phyloP scores from a whole-genome alignment of 139 green algal species.

The Trebouxia sp. region DNA sequence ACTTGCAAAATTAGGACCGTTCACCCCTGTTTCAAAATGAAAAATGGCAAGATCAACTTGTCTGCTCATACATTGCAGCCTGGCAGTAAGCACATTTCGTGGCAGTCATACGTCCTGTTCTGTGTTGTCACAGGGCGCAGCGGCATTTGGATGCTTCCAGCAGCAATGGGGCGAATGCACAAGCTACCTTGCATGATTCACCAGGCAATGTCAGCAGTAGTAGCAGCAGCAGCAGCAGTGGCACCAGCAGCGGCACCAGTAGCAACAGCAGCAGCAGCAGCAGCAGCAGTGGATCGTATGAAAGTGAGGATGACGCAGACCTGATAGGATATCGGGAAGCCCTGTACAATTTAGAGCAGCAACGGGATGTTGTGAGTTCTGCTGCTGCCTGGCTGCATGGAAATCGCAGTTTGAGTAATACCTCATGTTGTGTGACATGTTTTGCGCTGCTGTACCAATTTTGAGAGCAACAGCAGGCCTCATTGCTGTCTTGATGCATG shows the following conservation, averaged over 20 bases:
- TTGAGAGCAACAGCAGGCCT: background rate
- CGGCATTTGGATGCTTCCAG: too few species aligned
- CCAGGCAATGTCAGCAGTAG: background rate
- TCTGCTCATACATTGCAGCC: too few species aligned
- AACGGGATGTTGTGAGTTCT: slow-evolving; percentile 36
- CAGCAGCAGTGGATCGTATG: slow-evolving; percentile 30
- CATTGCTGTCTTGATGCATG: background rate
- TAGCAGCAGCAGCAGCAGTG: background rate
- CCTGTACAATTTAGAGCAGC: slow-evolving; percentile 42
- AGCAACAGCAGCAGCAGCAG: slow-evolving; percentile 5
- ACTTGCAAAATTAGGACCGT: too few species aligned
- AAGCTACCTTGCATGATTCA: too few species aligned
- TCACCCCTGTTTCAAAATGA: too few species aligned
- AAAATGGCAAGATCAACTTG: too few species aligned
- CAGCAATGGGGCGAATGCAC: too few species aligned
- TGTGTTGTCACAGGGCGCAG: too few species aligned
- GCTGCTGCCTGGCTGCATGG: background rate
- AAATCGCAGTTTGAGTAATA: too few species aligned
- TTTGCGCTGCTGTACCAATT: background rate
- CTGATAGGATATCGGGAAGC: background rate
- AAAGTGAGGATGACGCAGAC: background rate
- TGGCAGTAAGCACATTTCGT: too few species aligned
- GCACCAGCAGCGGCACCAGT: background rate
- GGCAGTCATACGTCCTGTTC: too few species aligned
- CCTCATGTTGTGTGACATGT: background rate